phyloP scores from a whole-genome alignment of 2,329 filamentous ascomycete genomes.

The Tolypocladium ophioglossoides region DNA sequence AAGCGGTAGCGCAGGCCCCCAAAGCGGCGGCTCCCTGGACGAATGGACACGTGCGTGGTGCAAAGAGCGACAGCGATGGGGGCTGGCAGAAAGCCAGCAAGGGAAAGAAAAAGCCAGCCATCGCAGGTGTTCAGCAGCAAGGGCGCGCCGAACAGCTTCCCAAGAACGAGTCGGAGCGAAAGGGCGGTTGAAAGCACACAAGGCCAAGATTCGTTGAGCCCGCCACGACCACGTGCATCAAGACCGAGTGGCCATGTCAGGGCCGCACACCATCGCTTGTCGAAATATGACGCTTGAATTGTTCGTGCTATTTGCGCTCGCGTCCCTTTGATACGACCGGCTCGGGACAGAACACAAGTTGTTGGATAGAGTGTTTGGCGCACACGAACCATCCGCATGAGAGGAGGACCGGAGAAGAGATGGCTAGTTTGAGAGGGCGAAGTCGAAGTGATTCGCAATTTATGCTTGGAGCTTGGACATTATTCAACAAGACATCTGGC shows the following conservation, averaged over 20 bases:
- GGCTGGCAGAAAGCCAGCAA: constrained; percentile 52
- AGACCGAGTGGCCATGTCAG: neutral
- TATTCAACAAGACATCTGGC: neutral
- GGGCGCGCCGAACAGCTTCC: constrained; percentile 42
- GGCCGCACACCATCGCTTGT: neutral
- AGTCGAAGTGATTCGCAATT: neutral
- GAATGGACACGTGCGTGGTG: constrained; percentile 42
- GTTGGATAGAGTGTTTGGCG: neutral
- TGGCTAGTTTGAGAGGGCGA: neutral
- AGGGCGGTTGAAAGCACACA: constrained; percentile 41
- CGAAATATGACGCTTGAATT: neutral
- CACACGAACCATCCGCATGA: neutral
- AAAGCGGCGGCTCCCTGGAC: constrained; percentile 32
- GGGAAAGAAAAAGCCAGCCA: constrained; percentile 32
- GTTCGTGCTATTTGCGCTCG: neutral
- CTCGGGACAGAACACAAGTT: neutral
- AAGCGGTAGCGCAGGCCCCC: constrained; percentile 11
- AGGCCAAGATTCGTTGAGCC: neutral
- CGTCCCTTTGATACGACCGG: neutral
- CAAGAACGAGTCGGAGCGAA: constrained; percentile 49
- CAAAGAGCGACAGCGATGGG: constrained; percentile 43
- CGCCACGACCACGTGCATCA: neutral
- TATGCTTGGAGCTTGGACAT: neutral
- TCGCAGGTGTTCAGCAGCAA: constrained; percentile 21
- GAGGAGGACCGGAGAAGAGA: neutral